Base-by-base conservation (phyloP, 2,329 filamentous ascomycete genomes). In the Botryotinia narcissicola region DNA sequence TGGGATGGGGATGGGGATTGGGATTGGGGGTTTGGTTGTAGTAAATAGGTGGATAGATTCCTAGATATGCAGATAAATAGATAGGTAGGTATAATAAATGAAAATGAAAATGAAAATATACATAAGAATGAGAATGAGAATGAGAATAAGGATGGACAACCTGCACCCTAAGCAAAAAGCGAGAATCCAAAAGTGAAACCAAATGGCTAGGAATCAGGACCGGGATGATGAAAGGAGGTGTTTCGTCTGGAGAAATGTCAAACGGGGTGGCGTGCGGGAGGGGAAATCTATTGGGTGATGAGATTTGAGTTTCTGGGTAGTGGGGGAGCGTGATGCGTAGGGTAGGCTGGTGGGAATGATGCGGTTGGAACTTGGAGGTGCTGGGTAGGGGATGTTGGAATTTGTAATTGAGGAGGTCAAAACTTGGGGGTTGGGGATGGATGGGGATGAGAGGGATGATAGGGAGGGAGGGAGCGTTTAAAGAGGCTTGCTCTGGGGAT, bases 161-260 rank as follows among this genome's bases (percentile, higher is more conserved):
- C 18, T 25, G 25, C 10, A 25, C 25, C 3, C 22, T 3, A 54
- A 6, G 25, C 8, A 3, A n/a, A 54, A 54, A 16, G 10, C 5
- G 12, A 54, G 2, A 16, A 54, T 54, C 48, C 6, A 54, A 54
- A 54, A 54, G 48, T 54, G 48, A 54, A 54, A 54, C 48, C 48
- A 14, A 54, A 16, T 12, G 12, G 25, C 12, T 16, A 42, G 14
- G 35, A 40, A 62, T n/a, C 1, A 62, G 7, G 4, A 40, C 37
- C 22, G 22, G 59, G 57, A 61, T 61, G 37, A 8, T n/a, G 22
- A 14, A 61, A 25, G 32, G 22, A 61, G 35, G 22, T 62, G 37
- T 62, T 62, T 62, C 60, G 60, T 62, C 60, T 62, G 60, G 37
- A 40, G 35, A 42, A 62, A 40, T n/a, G 37, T 62, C 60, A 62